Conservation (phyloP, 306 rosid genomes). For the Bauhinia variegata region DNA sequence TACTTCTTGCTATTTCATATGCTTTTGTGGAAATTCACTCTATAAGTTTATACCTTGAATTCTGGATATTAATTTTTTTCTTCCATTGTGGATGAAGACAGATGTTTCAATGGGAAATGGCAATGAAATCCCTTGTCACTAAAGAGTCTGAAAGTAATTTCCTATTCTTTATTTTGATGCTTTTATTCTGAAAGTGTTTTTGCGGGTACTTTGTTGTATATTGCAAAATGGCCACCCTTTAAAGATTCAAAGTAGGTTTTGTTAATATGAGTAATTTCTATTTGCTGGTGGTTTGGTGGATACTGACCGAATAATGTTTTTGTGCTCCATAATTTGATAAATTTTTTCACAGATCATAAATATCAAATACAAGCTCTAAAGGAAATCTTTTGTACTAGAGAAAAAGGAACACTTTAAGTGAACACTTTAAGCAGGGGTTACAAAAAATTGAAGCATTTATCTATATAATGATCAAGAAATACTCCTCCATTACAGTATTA, state of each 20-base stretch:
- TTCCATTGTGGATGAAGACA: slow-evolving; percentile 73
- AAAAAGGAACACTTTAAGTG: no score
- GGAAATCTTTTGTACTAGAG: no score
- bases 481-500: no score
- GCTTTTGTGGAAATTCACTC: background rate
- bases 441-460: no score
- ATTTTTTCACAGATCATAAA: no score
- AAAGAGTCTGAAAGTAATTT: slow-evolving; percentile 54
- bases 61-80: slow-evolving; percentile 40
- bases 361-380: no score
- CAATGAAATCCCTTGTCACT: slow-evolving; percentile 45
- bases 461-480: no score
- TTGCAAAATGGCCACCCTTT: background rate
- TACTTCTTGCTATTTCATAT: background rate
- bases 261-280: no score
- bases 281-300: no score
- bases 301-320: no score
- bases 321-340: no score
- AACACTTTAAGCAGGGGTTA: no score
- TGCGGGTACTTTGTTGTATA: background rate
- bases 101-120: slow-evolving; percentile 60
- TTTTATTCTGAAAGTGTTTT: slow-evolving; percentile 17
- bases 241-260: slow-evolving; percentile 9
- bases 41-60: background rate
- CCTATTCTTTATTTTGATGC: slow-evolving; percentile 27